phyloP scores from a whole-genome alignment of 257 asterid genomes.

The Fraxinus cuspidata region DNA sequence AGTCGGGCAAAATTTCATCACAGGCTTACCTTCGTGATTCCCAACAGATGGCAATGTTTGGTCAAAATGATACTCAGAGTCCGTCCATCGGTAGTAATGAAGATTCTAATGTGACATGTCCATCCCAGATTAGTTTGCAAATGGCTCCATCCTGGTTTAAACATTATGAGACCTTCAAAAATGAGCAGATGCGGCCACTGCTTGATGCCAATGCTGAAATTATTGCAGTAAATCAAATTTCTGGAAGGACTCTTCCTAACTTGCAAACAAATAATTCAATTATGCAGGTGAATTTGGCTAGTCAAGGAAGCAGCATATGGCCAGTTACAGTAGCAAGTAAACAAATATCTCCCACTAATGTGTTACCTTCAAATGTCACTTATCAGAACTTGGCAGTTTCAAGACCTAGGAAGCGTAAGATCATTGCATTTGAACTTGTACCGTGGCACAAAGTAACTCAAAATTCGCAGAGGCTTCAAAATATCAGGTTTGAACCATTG shows the following conservation, averaged over 20 bases:
- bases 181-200: conserved; percentile 39
- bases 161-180: conserved; percentile 44
- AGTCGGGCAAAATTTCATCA: conserved; percentile 31
- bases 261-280: conserved; percentile 33
- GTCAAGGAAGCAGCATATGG: conserved; percentile 36
- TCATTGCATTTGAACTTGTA: conserved; percentile 36
- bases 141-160: conserved; percentile 63
- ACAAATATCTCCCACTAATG: conserved; percentile 29
- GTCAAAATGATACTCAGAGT: conserved; percentile 30
- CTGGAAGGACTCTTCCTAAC: conserved; percentile 34
- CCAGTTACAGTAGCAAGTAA: conserved; percentile 31
- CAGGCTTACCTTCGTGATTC: conserved; percentile 28
- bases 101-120: conserved; percentile 27
- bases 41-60: conserved; percentile 26
- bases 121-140: conserved; percentile 39
- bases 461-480: conserved; percentile 35
- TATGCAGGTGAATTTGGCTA: conserved; percentile 38
- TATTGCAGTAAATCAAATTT: conserved; percentile 30
- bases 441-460: conserved; percentile 69
- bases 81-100: conserved; percentile 28
- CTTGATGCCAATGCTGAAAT: conserved; percentile 29
- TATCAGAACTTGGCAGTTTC: conserved; percentile 37
- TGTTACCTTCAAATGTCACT: conserved; percentile 37
- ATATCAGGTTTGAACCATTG: conserved; percentile 46
- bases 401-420: conserved; percentile 59